Base-by-base conservation (phyloP, 371 early-diverging fungal genomes). In the Batkoa obscura region DNA sequence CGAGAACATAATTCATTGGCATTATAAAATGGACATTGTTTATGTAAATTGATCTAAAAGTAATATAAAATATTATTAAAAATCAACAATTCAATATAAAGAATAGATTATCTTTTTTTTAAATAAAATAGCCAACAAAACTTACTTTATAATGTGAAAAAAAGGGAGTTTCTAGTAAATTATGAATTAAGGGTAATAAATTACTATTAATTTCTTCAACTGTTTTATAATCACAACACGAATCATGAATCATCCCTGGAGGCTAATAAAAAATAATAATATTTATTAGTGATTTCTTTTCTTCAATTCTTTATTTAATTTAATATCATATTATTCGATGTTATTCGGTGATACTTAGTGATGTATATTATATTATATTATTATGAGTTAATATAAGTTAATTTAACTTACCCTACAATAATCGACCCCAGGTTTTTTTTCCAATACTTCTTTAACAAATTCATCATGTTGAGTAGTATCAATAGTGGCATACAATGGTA, bases 1-100 rank as follows among this genome's bases (percentile, higher is more conserved):
- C 86, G 78, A 64, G 84, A 73, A 64, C 96, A 96, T 41, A 84
- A 67, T 8, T 77, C 79, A 54, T 86, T 79, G 33, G 84, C 85
- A 30, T 71, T 65, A 95, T 95, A 96, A 65, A 93, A 93, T 5
- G 84, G 85, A 63, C 97, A 96, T 33, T 84, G 83, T 64, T 85
- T 86, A 72, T 83, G 81, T 43, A 96, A 67, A 63, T 94, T 83
- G 33, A 91, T 75, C 86, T 90, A 67, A 17, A 33, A 30, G 15
- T 17, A 54, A 2, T 3, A 13, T 32, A 41, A 37, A 17, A 59
- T 38, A 31, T 30, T 15, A 34, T 10, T 38, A 59, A n/a, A n/a
- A n/a, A n/a, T n/a, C n/a, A n/a, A n/a, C n/a, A n/a, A n/a, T n/a
- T n/a, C n/a, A n/a, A n/a, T n/a, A n/a, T n/a, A n/a, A n/a, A n/a